Evolutionary conservation across 371 early-diverging fungal species (phyloP).

Genomic region (Rhizopus sp.): DNA sequence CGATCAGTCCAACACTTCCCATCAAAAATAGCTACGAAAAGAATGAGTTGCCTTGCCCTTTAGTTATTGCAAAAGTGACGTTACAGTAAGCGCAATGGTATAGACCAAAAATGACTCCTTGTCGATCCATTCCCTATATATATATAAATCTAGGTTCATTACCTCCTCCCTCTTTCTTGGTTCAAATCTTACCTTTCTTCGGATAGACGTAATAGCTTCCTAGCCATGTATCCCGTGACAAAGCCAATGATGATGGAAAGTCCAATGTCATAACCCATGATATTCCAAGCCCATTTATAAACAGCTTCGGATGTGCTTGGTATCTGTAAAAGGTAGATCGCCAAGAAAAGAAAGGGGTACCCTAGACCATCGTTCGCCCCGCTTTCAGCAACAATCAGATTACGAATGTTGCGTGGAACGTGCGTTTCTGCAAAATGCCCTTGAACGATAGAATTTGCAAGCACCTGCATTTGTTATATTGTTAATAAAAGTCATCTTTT

Average conservation of each 20-base stretch:
- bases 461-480: conserved; percentile 47
- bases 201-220: conserved; percentile 70
- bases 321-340: conserved; percentile 65
- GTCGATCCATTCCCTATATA: conserved; percentile 61
- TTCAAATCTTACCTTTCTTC: conserved; percentile 45
- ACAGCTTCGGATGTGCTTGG: conserved; percentile 57
- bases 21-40: conserved; percentile 63
- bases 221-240: conserved; percentile 72
- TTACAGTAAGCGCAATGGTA: conserved; percentile 79
- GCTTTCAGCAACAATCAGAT: conserved; percentile 85
- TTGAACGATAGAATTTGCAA: conserved; percentile 92
- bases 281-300: conserved; percentile 67
- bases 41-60: background rate
- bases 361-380: conserved; percentile 85
- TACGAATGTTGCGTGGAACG: conserved; percentile 79
- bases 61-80: conserved; percentile 3
- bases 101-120: conserved; percentile 87
- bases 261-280: conserved; percentile 75
- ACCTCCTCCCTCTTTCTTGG: too few species aligned
- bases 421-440: conserved; percentile 93
- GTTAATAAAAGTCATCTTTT: background rate
- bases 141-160: background rate
- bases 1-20: conserved; percentile 75
- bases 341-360: conserved; percentile 83
- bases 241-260: conserved; percentile 76